These are phyloP conservation scores for Leishmania amazonensis DNA, from an alignment of 208 protist species.

Conservation along the genomic window DNA sequence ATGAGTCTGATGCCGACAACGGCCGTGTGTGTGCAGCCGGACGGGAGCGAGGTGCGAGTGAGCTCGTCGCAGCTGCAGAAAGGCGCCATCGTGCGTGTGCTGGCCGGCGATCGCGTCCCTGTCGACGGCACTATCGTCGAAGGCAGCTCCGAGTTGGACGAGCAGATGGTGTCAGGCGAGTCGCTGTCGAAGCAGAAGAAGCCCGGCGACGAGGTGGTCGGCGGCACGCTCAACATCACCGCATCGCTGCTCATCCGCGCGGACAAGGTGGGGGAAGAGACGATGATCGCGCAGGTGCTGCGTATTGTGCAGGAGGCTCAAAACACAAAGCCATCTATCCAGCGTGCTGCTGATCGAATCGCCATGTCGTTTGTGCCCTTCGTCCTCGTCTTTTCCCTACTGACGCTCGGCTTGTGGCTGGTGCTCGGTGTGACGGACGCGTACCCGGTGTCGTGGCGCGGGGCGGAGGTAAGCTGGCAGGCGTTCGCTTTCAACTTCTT, in stretches of 20 bases:
- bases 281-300: conserved; percentile 94
- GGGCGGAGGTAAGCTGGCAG: conserved; percentile 32
- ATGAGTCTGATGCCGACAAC: conserved; percentile 79
- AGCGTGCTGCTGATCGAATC: conserved; percentile 91
- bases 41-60: conserved; percentile 41
- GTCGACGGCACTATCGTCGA: conserved; percentile 90
- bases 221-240: conserved; percentile 82
- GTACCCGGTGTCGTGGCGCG: conserved; percentile 73
- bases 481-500: conserved; percentile 95
- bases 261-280: conserved; percentile 83
- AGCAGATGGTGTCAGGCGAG: conserved; percentile 96
- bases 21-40: conserved; percentile 24
- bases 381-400: conserved; percentile 87
- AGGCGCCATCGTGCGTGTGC: conserved; percentile 83
- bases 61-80: conserved; percentile 35
- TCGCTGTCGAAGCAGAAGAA: conserved; percentile 72
- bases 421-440: conserved; percentile 54
- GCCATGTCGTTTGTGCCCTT: conserved; percentile 94
- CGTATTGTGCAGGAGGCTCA: conserved; percentile 97
- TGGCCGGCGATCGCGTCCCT: conserved; percentile 90
- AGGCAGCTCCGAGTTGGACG: conserved; percentile 91
- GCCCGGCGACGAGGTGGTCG: conserved; percentile 59
- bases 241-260: conserved; percentile 64
- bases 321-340: conserved; percentile 94
- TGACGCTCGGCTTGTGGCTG: conserved; percentile 93